Evolutionary conservation across 2,329 filamentous ascomycete species (phyloP).

Genomic region (Fusarium anthophilum): DNA sequence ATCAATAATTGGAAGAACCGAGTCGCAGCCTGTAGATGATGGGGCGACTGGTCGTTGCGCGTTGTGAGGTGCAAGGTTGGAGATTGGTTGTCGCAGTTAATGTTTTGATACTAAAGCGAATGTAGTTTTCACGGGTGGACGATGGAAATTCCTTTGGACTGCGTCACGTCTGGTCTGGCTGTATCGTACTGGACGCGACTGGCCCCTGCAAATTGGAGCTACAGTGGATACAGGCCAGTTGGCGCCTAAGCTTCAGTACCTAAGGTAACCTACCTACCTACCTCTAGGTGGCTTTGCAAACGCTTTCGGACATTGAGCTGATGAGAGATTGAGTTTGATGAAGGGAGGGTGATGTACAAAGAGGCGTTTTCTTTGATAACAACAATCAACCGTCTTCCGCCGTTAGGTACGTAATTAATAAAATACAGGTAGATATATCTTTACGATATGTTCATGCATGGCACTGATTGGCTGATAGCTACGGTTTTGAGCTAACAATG

Average conservation of each 20-base stretch:
- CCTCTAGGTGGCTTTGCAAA: background rate
- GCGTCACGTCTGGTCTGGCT: slow-evolving; percentile 49
- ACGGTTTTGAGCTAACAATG: background rate
- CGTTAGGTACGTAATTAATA: background rate
- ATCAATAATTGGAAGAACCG: slow-evolving; percentile 25
- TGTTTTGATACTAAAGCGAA: slow-evolving; percentile 29
- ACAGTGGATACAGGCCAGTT: slow-evolving; percentile 21
- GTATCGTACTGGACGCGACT: slow-evolving; percentile 44
- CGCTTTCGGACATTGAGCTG: background rate
- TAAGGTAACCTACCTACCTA: too few relatives aligned
- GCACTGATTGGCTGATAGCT: slow-evolving; percentile 3
- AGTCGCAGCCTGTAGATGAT: slow-evolving; percentile 9
- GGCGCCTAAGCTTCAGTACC: slow-evolving; percentile 7
- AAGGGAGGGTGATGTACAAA: background rate
- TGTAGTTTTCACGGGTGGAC: slow-evolving; percentile 40
- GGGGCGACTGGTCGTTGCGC: slow-evolving; percentile 21
- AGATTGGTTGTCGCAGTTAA: slow-evolving; percentile 14
- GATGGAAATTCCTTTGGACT: slow-evolving; percentile 43
- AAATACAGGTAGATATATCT: background rate
- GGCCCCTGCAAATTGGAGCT: slow-evolving; percentile 29
- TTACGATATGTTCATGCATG: background rate
- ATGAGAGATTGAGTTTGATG: background rate
- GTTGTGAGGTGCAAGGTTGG: slow-evolving; percentile 21
- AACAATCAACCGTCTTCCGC: background rate
- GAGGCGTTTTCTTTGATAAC: background rate